Base-by-base conservation (phyloP, 345 rosid species). In the Carallia brachiata region DNA sequence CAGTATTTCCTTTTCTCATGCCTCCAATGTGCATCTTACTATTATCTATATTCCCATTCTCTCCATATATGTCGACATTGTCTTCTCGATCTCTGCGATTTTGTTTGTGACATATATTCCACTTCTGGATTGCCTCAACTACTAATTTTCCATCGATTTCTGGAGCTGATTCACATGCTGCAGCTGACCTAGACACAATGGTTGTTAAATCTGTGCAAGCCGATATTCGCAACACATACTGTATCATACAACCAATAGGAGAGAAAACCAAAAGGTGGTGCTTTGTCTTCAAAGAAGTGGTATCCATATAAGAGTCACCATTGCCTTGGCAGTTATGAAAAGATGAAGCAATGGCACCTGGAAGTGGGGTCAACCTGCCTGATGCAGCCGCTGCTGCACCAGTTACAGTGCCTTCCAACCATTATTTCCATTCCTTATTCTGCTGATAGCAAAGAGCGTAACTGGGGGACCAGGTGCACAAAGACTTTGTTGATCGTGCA, bases 321-420 rank as follows among this genome's bases (percentile, higher is more conserved):
- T 74, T 80, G 63, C 86, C 88, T 80, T 79, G 82, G 79, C 85
- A 82, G 74, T 81, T 77, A 78, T 87, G 89, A 76, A 94, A 94
- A 36, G 87, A 71, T 48, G 96, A 88, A 57, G 98, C 87, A 71
- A 87, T 80, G 59, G 95, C 87, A 64, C 96, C 93, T 0, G 88
- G 79, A 73, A 85, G 67, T 54, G 90, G 80, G 81, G 77, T 80
- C 73, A 72, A 71, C 74, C 86, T 89, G 73, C 99, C 99, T 4
- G 97, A 81, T 40, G 99, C 97, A 72, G 92, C 97, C 28, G 87
- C 89, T 27, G 97, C 93, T 66, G 93, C 96, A 66, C 89, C 92
- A 68, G 81, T 88, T 47, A 90, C 79, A 0, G 92, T 80, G 50
- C 92, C 92, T 74, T 83, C 99, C 97, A 95, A 55, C 97, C 97